Evolutionary conservation across 768 basidiomycete genomes (phyloP).

Genomic region (Hericium coralloides): DNA sequence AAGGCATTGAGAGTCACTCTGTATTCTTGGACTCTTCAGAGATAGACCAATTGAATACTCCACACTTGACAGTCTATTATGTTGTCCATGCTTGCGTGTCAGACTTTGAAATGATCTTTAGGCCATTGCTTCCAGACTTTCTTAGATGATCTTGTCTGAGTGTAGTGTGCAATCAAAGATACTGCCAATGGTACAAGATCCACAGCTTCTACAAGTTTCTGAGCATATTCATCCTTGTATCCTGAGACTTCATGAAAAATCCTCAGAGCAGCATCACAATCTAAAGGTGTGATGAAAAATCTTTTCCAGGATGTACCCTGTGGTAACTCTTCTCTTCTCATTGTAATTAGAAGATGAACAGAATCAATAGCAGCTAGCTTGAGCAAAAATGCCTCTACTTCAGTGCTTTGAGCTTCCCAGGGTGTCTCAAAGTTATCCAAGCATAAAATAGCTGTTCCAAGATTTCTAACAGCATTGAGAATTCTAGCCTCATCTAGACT

Average conservation of each 20-base stretch:
- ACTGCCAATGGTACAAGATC: neutral
- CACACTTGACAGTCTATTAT: neutral
- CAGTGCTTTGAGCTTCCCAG: neutral
- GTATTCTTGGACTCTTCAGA: neutral
- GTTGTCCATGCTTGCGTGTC: neutral
- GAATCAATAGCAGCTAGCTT: neutral
- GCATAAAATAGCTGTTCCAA: neutral
- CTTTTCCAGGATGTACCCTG: neutral
- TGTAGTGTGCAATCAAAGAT: neutral
- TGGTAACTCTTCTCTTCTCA: neutral
- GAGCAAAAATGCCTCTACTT: neutral
- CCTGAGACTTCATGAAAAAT: neutral
- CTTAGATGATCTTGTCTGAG: neutral
- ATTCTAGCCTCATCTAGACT: neutral
- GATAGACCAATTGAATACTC: neutral
- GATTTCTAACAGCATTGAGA: neutral
- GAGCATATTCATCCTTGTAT: neutral
- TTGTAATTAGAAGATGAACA: neutral
- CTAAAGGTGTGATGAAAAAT: neutral
- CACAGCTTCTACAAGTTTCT: neutral
- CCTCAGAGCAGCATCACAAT: neutral
- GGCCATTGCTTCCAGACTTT: neutral
- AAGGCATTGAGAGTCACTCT: too few species aligned
- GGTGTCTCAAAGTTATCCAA: slow-evolving; percentile 1
- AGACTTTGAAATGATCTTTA: neutral